Percentiles rank a stretch among this genome's conserved stretches.
These are phyloP conservation scores for Botrytis elliptica DNA, from an alignment of 2,329 filamentous ascomycete genomes.

Conservation along the genomic window DNA sequence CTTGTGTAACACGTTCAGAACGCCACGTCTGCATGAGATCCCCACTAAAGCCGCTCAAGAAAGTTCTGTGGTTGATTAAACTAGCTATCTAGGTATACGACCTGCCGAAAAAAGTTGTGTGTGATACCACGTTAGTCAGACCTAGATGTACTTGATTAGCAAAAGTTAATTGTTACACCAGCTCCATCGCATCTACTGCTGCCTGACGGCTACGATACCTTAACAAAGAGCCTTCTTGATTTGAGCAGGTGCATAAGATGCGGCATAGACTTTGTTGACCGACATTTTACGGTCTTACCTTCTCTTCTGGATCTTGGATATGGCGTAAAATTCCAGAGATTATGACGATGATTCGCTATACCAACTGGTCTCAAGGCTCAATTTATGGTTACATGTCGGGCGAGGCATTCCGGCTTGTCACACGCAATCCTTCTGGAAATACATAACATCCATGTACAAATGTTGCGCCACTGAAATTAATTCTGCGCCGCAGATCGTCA, in stretches of 20 bases:
- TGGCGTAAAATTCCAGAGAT: neutral
- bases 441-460: neutral
- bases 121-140: neutral
- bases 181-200: neutral
- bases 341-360: neutral
- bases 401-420: constrained; percentile 3
- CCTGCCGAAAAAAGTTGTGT: neutral
- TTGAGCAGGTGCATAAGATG: constrained; percentile 11
- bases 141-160: neutral
- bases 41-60: neutral
- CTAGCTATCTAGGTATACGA: neutral
- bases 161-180: neutral
- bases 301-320: neutral
- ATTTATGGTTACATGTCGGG: neutral
- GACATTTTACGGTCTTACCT: neutral
- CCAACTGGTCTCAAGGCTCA: neutral
- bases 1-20: neutral
- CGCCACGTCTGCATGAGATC: neutral
- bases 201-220: neutral
- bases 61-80: neutral
- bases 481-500: neutral
- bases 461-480: neutral
- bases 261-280: neutral
- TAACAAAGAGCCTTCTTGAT: constrained; percentile 1
- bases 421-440: neutral